phyloP scores from a whole-genome alignment of 2,329 filamentous ascomycete genomes.

The Ophiosphaerella korrae region DNA sequence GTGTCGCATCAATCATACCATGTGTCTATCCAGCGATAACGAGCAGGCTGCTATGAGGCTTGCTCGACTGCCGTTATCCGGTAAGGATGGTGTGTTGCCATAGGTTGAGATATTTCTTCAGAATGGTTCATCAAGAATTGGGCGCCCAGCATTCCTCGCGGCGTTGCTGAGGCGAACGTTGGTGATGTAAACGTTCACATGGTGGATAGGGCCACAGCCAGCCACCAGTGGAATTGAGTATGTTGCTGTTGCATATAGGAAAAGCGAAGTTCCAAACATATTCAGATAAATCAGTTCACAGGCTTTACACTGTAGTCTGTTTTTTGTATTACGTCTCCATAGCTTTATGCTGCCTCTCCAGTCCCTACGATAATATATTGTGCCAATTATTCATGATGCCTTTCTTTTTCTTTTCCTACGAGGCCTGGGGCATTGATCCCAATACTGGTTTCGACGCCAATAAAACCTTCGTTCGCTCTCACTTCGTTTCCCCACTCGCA shows the following conservation, averaged over 20 bases:
- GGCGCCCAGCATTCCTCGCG: background rate
- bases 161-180: background rate
- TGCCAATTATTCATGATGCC: constrained; percentile 11
- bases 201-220: background rate
- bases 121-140: background rate
- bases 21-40: background rate
- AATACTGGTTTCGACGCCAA: constrained; percentile 46
- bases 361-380: background rate
- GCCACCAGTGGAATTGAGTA: background rate
- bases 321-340: background rate
- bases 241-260: background rate
- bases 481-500: constrained; percentile 68
- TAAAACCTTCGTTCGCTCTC: constrained; percentile 77
- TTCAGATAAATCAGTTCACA: background rate
- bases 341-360: constrained; percentile 1
- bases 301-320: background rate
- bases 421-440: constrained; percentile 23
- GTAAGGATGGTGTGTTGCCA: constrained; percentile 1
- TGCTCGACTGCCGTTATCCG: background rate
- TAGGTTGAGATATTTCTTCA: constrained; percentile 1
- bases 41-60: background rate
- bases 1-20: too few relatives aligned
- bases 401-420: constrained; percentile 23
- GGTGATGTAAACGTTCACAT: background rate
- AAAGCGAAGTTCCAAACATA: background rate